These are phyloP conservation scores for Barnettozyma sucrosica DNA, from an alignment of 805 yeast species.

Conservation along the genomic window DNA sequence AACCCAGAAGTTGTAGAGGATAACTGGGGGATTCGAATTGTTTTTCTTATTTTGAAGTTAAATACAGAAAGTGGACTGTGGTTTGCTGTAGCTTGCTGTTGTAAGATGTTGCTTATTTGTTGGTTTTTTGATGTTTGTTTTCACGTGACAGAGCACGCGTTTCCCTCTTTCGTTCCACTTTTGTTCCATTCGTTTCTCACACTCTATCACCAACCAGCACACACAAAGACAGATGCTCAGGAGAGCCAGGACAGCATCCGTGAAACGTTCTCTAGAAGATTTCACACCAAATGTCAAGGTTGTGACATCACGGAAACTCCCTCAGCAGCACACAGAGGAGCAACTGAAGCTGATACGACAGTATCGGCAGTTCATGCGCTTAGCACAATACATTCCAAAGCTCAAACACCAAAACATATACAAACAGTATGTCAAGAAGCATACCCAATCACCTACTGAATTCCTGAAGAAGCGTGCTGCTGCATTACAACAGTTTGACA, in stretches of 20 bases:
- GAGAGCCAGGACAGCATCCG: neutral
- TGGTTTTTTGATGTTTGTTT: neutral
- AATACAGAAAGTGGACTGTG: too few species aligned
- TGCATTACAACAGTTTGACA: neutral
- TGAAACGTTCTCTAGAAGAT: neutral
- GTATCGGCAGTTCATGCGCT: slow-evolving; percentile 6
- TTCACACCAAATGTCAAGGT: neutral
- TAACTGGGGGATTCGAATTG: too few species aligned
- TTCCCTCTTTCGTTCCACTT: too few species aligned
- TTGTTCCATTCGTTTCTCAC: too few species aligned
- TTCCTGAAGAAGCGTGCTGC: neutral
- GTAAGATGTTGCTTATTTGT: neutral
- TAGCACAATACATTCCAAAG: slow-evolving; percentile 6
- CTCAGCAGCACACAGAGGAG: neutral
- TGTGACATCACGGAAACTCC: neutral
- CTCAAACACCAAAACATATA: slow-evolving; percentile 4
- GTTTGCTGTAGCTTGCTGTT: too few species aligned
- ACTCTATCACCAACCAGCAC: neutral
- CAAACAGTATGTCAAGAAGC: slow-evolving; percentile 2
- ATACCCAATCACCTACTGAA: neutral
- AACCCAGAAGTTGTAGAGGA: too few species aligned
- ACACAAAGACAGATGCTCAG: neutral
- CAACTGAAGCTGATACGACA: neutral
- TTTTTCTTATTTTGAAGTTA: too few species aligned
- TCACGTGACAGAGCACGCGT: too few species aligned